These are phyloP conservation scores for Pseudozyma sp. DNA, from an alignment of 1,284 basidiomycete species.

Conservation along the genomic window DNA sequence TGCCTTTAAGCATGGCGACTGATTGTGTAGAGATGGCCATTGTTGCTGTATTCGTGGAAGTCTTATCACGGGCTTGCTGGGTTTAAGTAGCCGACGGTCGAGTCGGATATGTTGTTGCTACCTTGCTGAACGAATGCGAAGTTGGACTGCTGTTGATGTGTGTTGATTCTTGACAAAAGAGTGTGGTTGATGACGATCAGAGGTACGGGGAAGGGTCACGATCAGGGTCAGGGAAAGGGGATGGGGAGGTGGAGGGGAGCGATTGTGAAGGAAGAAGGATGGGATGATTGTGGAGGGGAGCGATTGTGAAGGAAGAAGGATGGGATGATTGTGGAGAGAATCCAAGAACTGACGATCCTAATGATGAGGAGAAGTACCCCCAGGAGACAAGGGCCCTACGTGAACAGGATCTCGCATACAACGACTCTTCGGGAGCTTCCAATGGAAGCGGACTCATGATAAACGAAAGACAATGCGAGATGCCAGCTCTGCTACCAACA, in stretches of 20 bases:
- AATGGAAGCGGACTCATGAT: too few species aligned
- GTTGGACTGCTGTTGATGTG: neutral
- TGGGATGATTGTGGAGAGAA: neutral
- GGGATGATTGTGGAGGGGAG: neutral
- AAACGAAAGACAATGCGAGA: too few species aligned
- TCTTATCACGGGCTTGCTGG: too few species aligned
- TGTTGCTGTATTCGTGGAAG: neutral
- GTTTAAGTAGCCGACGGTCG: too few species aligned
- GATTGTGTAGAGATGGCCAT: conserved; percentile 15
- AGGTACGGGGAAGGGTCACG: neutral
- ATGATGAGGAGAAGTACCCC: too few species aligned
- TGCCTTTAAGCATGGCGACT: conserved; percentile 21
- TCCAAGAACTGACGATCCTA: neutral
- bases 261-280: conserved; percentile 1
- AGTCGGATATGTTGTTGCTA: too few species aligned
- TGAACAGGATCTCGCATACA: too few species aligned
- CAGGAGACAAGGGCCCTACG: too few species aligned
- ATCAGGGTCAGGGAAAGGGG: neutral
- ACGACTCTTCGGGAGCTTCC: too few species aligned
- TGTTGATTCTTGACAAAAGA: conserved; percentile 6
- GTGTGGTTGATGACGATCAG: neutral
- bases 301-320: neutral
- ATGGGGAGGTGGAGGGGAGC: neutral
- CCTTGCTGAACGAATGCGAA: neutral
- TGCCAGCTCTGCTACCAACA: too few species aligned